Percentiles rank a stretch among this genome's conserved stretches.
Conservation (phyloP, 257 asterid genomes). For the Vinca minor region DNA sequence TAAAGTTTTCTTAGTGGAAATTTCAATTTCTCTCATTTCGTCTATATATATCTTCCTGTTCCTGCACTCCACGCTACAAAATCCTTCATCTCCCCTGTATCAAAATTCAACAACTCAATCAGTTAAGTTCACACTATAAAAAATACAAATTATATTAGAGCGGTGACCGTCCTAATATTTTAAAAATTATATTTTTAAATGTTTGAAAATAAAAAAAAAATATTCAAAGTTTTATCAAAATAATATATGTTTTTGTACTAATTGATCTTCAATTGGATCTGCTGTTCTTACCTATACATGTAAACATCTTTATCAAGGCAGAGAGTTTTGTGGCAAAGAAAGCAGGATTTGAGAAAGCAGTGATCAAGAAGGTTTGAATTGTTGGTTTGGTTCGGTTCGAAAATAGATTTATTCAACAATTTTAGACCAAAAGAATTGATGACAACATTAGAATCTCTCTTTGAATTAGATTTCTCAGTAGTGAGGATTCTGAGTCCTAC, state of each 20-base stretch:
- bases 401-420: constrained; percentile 7
- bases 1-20: constrained; percentile 25
- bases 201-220: too few species aligned
- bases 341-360: constrained; percentile 28
- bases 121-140: too few species aligned
- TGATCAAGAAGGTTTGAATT: neutral
- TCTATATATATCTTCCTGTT: constrained; percentile 49
- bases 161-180: too few species aligned
- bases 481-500: constrained; percentile 14
- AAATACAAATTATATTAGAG: too few species aligned
- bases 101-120: neutral
- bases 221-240: too few species aligned
- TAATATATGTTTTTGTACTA: too few species aligned
- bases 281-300: constrained; percentile 22
- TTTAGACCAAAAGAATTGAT: constrained; percentile 11
- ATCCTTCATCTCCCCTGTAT: constrained; percentile 67
- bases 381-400: neutral
- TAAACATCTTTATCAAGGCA: constrained; percentile 30
- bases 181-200: too few species aligned
- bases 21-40: constrained; percentile 47
- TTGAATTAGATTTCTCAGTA: neutral
- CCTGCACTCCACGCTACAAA: constrained; percentile 62
- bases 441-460: constrained; percentile 11
- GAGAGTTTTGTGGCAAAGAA: constrained; percentile 19
- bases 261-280: neutral